Base-by-base conservation (phyloP, 1,284 basidiomycete genomes). In the Austroboletus niveus region DNA sequence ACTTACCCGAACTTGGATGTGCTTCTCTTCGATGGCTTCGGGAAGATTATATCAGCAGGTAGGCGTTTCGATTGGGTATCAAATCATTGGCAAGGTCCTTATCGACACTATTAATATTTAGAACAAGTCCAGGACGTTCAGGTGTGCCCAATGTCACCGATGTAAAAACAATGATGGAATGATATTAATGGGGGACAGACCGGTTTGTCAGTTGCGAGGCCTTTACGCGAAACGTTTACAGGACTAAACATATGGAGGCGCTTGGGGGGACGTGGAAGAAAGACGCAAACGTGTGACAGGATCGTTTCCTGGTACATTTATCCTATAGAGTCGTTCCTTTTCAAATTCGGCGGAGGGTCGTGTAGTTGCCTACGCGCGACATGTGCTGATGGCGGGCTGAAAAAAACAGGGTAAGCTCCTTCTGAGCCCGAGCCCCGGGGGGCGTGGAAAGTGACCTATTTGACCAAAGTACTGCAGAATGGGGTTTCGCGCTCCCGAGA, bases 401-500 rank as follows among this genome's bases (percentile, higher is more conserved):
- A 27, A 34, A 35, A 45, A 51, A 20, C 85, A 82, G 84, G 84
- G 84, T 70, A 87, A 82, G 63, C 72, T 84, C 15, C 70, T 79
- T 12, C 61, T 82, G 40, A 60, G 51, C 15, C 55, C 53, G 31
- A 65, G 69, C 9, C 22, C 22, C 22, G 22, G 69, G 71, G 8
- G 80, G 47, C 15, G 44, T 44, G 31, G 75, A 77, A 42, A 79
- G 78, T 20, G 91, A 96, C 69, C 89, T 44, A 89, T 95, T 62
- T 79, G 47, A 85, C 81, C 29, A 85, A 85, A 59, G 92, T 90
- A 2, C 74, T 89, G 42, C 81, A 83, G 52, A 82, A 82, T 49
- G 92, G 92, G 20, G 89, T 96, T 78, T 96, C 24, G 92, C 89
- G 22, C 80, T 96, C 4, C 94, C 93, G 3, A 90, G 89, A 1